A percentile compares a stretch with the other conserved stretches of the same genome.
These are phyloP conservation scores for Xylariaceae sp. DNA, from an alignment of 2,329 filamentous ascomycete species.

Conservation along the genomic window DNA sequence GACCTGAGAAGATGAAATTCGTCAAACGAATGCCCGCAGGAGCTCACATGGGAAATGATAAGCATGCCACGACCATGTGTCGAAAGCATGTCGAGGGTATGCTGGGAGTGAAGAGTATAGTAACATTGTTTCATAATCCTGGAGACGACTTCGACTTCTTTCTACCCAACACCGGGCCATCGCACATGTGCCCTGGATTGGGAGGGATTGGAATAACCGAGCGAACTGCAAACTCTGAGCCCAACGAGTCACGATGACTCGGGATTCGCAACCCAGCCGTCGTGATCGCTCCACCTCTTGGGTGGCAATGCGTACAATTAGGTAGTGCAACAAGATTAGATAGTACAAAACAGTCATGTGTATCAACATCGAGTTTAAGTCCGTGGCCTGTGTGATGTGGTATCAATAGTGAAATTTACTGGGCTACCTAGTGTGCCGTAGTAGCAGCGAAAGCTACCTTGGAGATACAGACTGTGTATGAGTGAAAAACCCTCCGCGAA, in stretches of 20 bases:
- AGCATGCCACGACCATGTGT: too few relatives aligned
- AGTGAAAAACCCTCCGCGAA: too few relatives aligned
- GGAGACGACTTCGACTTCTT: not conserved
- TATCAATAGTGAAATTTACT: too few relatives aligned
- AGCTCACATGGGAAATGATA: not conserved
- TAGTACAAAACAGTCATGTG: conserved; percentile 16
- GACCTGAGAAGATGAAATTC: not conserved
- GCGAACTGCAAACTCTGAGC: not conserved
- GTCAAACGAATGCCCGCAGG: not conserved
- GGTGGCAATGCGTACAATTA: not conserved
- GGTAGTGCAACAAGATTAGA: conserved; percentile 17
- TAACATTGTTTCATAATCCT: not conserved
- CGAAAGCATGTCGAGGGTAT: not conserved
- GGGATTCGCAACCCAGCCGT: not conserved
- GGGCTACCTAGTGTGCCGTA: too few relatives aligned
- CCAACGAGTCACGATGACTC: not conserved
- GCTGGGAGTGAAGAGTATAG: not conserved
- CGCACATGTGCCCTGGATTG: not conserved
- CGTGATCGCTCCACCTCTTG: not conserved
- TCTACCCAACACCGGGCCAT: not conserved
- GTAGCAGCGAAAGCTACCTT: too few relatives aligned
- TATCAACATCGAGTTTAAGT: not conserved
- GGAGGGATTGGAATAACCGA: not conserved
- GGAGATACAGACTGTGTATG: too few relatives aligned
- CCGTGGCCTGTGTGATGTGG: not conserved